Evolutionary conservation across 176 grass and related monocot genomes (phyloP).

Genomic region (Oryza australiensis): DNA sequence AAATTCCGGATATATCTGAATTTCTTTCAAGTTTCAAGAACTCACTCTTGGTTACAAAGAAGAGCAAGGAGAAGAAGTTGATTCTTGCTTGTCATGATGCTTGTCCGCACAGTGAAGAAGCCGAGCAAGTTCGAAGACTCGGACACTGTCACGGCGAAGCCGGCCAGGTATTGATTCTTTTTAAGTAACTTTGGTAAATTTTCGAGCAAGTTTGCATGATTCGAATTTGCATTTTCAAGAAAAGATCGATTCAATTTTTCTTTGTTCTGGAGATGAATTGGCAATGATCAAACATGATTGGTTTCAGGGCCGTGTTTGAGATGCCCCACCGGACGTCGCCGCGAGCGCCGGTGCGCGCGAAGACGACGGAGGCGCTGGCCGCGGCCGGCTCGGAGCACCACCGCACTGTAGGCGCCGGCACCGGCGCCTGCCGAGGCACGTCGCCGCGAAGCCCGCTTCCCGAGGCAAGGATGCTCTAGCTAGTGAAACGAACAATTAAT

Average conservation of each 20-base stretch:
- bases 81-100: background rate
- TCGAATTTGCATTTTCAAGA: background rate
- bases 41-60: background rate
- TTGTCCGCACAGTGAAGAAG: conserved; percentile 34
- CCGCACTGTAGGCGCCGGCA: conserved; percentile 14
- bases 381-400: conserved; percentile 46
- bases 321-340: conserved; percentile 45
- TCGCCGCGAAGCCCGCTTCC: conserved; percentile 55
- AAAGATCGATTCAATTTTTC: background rate
- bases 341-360: conserved; percentile 41
- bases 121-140: conserved; percentile 46
- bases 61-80: background rate
- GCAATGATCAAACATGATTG: background rate
- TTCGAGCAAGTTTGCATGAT: background rate
- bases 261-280: background rate
- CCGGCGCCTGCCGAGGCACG: conserved; percentile 40
- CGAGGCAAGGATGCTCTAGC: conserved; percentile 51
- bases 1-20: conserved; percentile 31
- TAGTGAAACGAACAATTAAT: background rate
- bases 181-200: background rate
- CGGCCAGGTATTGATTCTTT: conserved; percentile 3
- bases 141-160: conserved; percentile 22
- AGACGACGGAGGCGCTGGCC: conserved; percentile 15
- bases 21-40: background rate
- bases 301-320: conserved; percentile 45